phyloP scores from a whole-genome alignment of 2,329 filamentous ascomycete species.

The Dendryphion nanum region DNA sequence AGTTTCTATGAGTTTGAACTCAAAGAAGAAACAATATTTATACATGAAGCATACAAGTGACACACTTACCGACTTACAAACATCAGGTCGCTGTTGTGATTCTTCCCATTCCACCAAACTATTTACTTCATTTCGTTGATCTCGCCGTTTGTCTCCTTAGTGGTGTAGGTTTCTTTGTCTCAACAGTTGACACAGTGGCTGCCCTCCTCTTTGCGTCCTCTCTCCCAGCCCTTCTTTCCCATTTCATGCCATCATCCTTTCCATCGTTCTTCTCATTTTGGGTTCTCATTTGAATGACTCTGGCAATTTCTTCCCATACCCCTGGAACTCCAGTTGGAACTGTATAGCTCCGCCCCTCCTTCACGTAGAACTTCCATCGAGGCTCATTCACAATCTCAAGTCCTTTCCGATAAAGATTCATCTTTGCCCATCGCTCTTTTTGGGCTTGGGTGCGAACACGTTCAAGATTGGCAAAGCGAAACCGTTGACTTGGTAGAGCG shows the following conservation, averaged over 20 bases:
- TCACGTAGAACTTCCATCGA: constrained; percentile 36
- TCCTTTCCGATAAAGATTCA: constrained; percentile 12
- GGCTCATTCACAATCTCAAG: constrained; percentile 28
- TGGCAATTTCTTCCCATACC: constrained; percentile 35
- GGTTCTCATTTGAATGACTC: constrained; percentile 24
- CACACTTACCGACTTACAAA: too few species aligned
- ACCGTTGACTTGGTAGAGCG: constrained; percentile 22
- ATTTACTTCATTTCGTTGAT: too few species aligned
- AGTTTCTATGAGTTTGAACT: too few species aligned
- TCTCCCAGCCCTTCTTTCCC: not conserved
- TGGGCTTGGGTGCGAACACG: constrained; percentile 21
- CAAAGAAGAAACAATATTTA: too few species aligned
- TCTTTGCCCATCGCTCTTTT: constrained; percentile 14
- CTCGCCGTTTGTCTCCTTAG: constrained; percentile 28
- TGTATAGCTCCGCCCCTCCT: constrained; percentile 30
- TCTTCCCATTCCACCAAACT: too few species aligned
- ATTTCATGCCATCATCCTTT: too few species aligned
- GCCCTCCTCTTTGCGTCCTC: not conserved
- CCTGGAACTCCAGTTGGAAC: constrained; percentile 32
- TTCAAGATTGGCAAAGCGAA: constrained; percentile 35
- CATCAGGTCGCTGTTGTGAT: too few species aligned
- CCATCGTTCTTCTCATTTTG: constrained; percentile 17
- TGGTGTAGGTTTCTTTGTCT: constrained; percentile 1
- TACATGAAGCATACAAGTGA: too few species aligned
- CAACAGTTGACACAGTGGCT: not conserved